Conservation (phyloP, 257 asterid genomes). For the Solanum appendiculatum region DNA sequence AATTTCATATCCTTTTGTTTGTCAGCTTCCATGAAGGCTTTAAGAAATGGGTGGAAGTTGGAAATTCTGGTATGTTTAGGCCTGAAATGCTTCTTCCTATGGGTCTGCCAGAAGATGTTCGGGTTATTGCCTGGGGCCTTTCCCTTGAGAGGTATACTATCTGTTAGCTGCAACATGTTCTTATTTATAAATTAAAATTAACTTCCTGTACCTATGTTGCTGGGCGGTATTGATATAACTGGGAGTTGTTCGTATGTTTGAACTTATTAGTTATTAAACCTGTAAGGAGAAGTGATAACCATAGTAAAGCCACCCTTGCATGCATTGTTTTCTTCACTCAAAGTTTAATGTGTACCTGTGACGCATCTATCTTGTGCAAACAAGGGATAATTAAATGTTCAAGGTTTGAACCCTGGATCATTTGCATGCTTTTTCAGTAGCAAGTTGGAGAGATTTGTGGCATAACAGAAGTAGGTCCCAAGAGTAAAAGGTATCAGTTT, state of each 20-base stretch:
- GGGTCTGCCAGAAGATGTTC: constrained; percentile 97
- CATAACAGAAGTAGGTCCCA: neutral
- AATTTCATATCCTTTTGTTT: neutral
- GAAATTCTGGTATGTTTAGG: constrained; percentile 98
- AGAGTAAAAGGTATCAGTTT: neutral
- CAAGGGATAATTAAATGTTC: neutral
- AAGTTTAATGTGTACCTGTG: neutral
- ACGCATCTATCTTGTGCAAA: neutral
- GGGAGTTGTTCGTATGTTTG: neutral
- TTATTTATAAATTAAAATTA: neutral
- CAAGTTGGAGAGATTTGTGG: neutral
- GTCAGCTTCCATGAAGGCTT: constrained; percentile 88
- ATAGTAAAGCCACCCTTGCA: neutral
- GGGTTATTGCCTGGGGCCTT: constrained; percentile 98
- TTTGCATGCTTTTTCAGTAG: neutral
- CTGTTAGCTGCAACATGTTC: neutral
- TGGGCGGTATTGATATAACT: neutral
- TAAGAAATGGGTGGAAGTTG: constrained; percentile 93
- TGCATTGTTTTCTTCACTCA: neutral
- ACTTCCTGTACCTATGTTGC: neutral
- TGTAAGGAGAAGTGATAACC: neutral
- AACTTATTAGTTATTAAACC: neutral
- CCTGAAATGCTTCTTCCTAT: constrained; percentile 97
- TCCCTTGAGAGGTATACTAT: constrained; percentile 79
- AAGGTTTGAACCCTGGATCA: neutral